These are phyloP conservation scores for Globisporangium emineosum DNA, from an alignment of 352 stramenopile genomes.

Conservation along the genomic window DNA sequence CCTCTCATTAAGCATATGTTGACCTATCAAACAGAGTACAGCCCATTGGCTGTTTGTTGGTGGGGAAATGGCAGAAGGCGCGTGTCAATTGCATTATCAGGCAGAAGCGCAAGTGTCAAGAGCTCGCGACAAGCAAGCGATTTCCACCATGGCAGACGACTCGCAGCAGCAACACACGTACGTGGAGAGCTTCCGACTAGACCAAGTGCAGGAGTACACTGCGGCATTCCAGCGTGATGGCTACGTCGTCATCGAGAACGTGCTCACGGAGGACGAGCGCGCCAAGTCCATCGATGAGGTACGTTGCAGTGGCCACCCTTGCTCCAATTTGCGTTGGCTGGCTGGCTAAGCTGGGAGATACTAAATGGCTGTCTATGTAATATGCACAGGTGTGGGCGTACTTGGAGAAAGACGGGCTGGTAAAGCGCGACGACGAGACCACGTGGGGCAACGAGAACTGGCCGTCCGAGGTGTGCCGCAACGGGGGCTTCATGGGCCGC, in stretches of 20 bases:
- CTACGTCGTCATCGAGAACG: constrained; percentile 43
- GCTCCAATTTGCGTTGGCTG: not conserved
- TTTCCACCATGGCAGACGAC: constrained; percentile 6
- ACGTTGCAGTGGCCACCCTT: not conserved
- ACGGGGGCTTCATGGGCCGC: constrained; percentile 43
- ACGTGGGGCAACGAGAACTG: constrained; percentile 50
- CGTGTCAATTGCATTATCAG: too few relatives aligned
- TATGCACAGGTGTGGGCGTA: constrained; percentile 33
- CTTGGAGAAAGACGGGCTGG: constrained; percentile 37
- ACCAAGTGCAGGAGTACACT: constrained; percentile 34
- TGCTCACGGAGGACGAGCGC: constrained; percentile 30
- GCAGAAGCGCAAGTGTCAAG: not conserved
- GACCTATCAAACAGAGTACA: not conserved
- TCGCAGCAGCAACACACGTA: not conserved
- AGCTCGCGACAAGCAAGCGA: not conserved
- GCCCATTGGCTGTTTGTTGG: not conserved
- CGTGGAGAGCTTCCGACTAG: constrained; percentile 20
- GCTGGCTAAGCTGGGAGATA: not conserved
- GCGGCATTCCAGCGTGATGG: constrained; percentile 39
- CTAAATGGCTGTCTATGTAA: not conserved
- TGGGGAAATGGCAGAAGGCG: not conserved
- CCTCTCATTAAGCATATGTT: not conserved
- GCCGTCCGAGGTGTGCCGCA: constrained; percentile 39
- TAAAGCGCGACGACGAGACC: constrained; percentile 35
- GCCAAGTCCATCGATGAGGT: constrained; percentile 36